Percentiles rank a stretch among this genome's conserved stretches.
Conservation (phyloP, 2,329 filamentous ascomycete species). For the Colletotrichum neosansevieriae region DNA sequence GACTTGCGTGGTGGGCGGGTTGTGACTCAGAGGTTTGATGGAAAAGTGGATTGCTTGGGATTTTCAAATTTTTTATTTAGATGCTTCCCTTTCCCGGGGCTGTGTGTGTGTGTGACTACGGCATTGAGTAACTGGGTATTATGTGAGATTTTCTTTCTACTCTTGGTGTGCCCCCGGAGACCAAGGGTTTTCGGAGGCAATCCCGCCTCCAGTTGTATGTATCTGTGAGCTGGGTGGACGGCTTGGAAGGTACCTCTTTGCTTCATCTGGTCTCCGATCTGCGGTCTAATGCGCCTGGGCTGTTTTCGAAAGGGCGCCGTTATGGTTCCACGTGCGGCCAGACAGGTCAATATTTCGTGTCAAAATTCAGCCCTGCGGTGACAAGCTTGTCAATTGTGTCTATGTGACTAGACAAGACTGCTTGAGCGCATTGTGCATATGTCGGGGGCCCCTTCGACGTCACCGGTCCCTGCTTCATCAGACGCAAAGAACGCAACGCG, state of each 20-base stretch:
- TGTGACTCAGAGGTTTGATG: slow-evolving; percentile 32
- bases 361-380: neutral
- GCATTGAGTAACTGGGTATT: too few species aligned
- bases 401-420: neutral
- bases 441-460: slow-evolving; percentile 9
- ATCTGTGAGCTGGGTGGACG: neutral
- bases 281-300: slow-evolving; percentile 3
- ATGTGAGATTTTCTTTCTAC: neutral
- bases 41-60: slow-evolving; percentile 16
- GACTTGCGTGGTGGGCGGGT: neutral
- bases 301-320: slow-evolving; percentile 3
- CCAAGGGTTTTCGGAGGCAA: slow-evolving; percentile 19
- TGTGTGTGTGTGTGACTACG: neutral
- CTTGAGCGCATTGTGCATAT: neutral
- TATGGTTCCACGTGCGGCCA: slow-evolving; percentile 15
- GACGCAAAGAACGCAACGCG: neutral
- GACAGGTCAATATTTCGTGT: neutral
- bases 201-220: slow-evolving; percentile 24
- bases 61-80: neutral
- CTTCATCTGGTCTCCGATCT: slow-evolving; percentile 11
- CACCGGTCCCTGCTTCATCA: neutral
- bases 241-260: neutral
- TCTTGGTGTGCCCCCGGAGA: neutral
- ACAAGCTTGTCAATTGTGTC: neutral
- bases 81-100: neutral